Conservation (phyloP, 352 stramenopile genomes). For the Pythium biforme region DNA sequence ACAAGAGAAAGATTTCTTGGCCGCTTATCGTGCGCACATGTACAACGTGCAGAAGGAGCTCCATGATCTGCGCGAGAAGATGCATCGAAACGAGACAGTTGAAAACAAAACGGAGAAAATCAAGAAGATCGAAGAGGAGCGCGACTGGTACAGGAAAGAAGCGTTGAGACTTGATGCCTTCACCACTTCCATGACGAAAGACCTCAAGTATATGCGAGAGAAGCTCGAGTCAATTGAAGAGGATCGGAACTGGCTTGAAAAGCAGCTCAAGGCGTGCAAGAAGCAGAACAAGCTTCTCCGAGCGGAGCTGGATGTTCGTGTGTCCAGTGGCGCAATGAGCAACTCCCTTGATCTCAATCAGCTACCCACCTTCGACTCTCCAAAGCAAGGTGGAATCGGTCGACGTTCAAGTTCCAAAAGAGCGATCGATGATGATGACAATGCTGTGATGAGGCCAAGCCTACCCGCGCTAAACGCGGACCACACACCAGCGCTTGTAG, state of each 20-base stretch:
- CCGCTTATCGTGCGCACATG: conserved; percentile 93
- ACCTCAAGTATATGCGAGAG: conserved; percentile 91
- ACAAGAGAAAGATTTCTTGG: conserved; percentile 92
- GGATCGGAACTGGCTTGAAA: conserved; percentile 90
- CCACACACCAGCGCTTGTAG: conserved; percentile 20
- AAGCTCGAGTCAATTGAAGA: conserved; percentile 91
- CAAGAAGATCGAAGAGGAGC: conserved; percentile 92
- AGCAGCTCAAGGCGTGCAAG: conserved; percentile 92
- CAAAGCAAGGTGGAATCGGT: neutral
- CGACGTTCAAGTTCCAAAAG: conserved; percentile 7
- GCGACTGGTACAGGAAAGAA: conserved; percentile 93
- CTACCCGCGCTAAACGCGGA: conserved; percentile 12
- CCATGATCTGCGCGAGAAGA: conserved; percentile 87
- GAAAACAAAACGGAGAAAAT: conserved; percentile 91
- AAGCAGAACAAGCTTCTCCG: conserved; percentile 93
- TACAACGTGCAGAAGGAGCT: conserved; percentile 95
- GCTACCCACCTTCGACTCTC: conserved; percentile 43
- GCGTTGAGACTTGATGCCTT: conserved; percentile 89
- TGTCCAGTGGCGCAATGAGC: conserved; percentile 22
- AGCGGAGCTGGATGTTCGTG: conserved; percentile 70
- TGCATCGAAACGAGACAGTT: conserved; percentile 87
- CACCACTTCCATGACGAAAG: conserved; percentile 90
- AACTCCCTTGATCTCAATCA: conserved; percentile 33
- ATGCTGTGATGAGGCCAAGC: neutral
- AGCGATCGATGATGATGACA: conserved; percentile 9